These are phyloP conservation scores for Colletotrichum sp. DNA, from an alignment of 2,329 filamentous ascomycete genomes.

Conservation along the genomic window DNA sequence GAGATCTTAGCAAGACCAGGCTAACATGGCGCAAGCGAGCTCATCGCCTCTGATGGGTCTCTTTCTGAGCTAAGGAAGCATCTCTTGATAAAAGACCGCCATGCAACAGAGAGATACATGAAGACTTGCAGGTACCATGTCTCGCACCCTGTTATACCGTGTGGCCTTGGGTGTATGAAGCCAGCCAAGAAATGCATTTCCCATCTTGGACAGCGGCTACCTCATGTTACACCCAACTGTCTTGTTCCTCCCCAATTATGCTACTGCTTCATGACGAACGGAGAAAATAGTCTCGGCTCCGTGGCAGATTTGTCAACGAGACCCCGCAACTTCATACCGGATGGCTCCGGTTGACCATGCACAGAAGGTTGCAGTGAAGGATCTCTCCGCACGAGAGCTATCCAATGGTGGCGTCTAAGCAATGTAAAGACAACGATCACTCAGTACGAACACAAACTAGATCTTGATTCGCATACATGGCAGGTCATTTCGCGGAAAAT, in stretches of 20 bases:
- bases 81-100: neutral
- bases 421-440: no score
- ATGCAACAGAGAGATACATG: accelerated
- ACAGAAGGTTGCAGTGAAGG: neutral
- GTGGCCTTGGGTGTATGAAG: neutral
- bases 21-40: neutral
- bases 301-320: neutral
- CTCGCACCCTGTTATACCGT: neutral
- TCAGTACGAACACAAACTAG: no score
- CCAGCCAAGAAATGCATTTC: neutral
- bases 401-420: no score
- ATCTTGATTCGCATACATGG: no score
- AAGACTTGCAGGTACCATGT: neutral
- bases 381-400: neutral
- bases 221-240: neutral
- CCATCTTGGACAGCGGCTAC: neutral
- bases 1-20: neutral
- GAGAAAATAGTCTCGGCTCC: neutral
- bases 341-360: neutral
- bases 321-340: neutral
- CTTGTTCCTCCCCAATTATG: neutral
- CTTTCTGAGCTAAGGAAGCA: neutral
- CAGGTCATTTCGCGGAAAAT: no score
- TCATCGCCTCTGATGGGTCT: neutral
- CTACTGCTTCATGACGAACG: neutral